Base-by-base conservation (phyloP, 139 green algal genomes). In the Coccomyxa sp. region DNA sequence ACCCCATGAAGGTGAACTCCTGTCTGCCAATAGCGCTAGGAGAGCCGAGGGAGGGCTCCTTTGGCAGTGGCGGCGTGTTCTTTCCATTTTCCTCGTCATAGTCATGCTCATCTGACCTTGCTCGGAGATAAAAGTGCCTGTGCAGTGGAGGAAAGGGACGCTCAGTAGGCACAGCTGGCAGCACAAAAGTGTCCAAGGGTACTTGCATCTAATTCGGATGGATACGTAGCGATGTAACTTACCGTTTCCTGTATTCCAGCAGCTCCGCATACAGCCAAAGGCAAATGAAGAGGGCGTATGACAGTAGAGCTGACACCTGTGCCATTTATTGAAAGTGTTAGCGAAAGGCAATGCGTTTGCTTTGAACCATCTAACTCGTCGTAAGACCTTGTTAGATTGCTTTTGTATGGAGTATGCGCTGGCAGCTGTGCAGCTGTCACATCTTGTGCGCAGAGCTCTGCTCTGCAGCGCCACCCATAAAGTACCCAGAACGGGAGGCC, bases 211-310 rank as follows among this genome's bases (percentile, higher is more conserved):
- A 71, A 31, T 36, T 33, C 8, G 22, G 33, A 71, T 16, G 27
- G 8, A 71, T 33, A 36, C 33, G 64, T 16, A 8, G 64, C 64
- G 8, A 58, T 58, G 18, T 8, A 71, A 24, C 8, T 12, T 35
- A 79, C 50, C 55, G 75, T 31, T 36, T 74, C 12, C 6, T 74
- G 34, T 39, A 74, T 0, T 39, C 31, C 10, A 84, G 34, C 2
- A 78, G 27, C 70, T 84, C 80, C 74, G 80, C 68, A 68, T 84
- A 84, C 55, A 33, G 12, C 69, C 70, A 84, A 1, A 84, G 70
- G 18, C 29, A 33, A 0, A 81, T 8, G 33, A 73, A 70, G 54
- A 70, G 44, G n/a, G 33, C 55, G 69, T 75, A 84, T 0, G 80
- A 72, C 39, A 84, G 38, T 10, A 74, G 37, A 31, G 44, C 74